Base-by-base conservation (phyloP, 169 alveolate genomes). In the Plasmodium yoelii region DNA sequence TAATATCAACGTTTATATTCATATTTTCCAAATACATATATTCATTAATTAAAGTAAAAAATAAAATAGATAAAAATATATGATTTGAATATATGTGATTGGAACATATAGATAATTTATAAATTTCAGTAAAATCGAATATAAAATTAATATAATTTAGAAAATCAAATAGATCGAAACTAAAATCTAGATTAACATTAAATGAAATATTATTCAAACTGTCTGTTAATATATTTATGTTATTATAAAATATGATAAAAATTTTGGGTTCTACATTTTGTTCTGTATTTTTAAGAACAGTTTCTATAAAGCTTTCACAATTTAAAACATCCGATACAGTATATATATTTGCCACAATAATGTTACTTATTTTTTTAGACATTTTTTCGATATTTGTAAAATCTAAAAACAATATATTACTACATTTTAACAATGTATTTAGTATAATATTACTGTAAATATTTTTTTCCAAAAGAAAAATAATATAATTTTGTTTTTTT, bases 1-100 rank as follows among this genome's bases (percentile, higher is more conserved):
- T 56, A 13, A 77, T 4, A 24, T 77, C 88, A 26, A 61, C 39
- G 6, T 64, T 46, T 2, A 77, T 28, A 15, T 64, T 9, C 15
- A 64, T 12, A 44, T 77, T 77, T 34, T 77, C 88, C 44, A 57
- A 22, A 22, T 46, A n/a, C 13, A 19, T 18, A 42, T 57, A 47
- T 28, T 77, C 88, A 64, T 77, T 77, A 57, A 77, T 24, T 8
- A 77, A 39, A 15, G 46, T 19, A 57, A 77, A 77, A 26, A 77
- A 77, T 24, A 77, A 53, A 10, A 77, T 47, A 19, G 72, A 39
- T 15, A 47, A 49, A 15, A 77, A 77, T 2, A 77, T 13, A 42
- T 46, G 65, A 39, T 57, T 77, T 51, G 61, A 69, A 42, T 69
- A n/a, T 9, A 56, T 63, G 3, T 77, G 19, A 10, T 56, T 69